phyloP scores from a whole-genome alignment of 169 alveolate species.

The Eimeria sp. region DNA sequence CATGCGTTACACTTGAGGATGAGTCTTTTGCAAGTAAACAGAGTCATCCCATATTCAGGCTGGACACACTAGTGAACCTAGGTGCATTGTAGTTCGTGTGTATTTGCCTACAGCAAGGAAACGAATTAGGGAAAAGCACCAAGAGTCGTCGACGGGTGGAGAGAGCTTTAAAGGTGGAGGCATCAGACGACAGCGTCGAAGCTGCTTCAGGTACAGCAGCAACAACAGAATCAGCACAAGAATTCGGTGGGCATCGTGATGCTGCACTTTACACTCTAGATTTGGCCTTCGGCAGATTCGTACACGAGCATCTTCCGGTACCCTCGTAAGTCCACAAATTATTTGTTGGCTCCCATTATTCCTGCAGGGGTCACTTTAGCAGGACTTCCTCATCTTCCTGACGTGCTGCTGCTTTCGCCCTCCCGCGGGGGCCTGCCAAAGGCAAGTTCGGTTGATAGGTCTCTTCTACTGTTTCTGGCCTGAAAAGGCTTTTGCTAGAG shows the following conservation, averaged over 20 bases:
- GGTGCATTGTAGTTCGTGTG: not conserved
- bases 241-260: not conserved
- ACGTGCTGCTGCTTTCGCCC: constrained; percentile 46
- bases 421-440: constrained; percentile 54
- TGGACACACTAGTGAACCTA: not conserved
- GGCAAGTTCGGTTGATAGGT: not conserved
- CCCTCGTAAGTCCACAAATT: not conserved
- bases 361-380: not conserved
- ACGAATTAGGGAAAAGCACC: not conserved
- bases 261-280: not conserved
- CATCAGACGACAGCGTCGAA: not conserved
- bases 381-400: constrained; percentile 1
- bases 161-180: not conserved
- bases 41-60: not conserved
- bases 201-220: not conserved
- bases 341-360: not conserved
- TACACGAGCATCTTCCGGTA: not conserved
- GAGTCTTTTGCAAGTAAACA: not conserved
- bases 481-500: not conserved
- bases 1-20: not conserved
- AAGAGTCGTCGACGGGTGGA: not conserved
- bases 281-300: not conserved
- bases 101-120: not conserved
- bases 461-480: not conserved
- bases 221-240: not conserved